Base-by-base conservation (phyloP, 768 basidiomycete genomes). In the Fomitopsis serialis region DNA sequence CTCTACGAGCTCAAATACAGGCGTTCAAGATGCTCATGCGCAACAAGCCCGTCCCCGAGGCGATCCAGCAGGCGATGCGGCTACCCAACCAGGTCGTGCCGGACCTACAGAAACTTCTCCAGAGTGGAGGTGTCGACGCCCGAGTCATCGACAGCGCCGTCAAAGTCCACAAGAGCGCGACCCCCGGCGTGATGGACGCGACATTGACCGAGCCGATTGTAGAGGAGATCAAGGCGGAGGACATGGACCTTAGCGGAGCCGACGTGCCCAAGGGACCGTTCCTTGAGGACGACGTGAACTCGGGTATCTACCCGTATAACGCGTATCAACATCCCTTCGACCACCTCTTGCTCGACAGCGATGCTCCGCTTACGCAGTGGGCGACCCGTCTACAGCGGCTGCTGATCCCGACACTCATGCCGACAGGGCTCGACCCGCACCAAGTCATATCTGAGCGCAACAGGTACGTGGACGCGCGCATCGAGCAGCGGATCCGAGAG, bases 381-480 rank as follows among this genome's bases (percentile, higher is more conserved):
- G 81, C 84, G 1, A 87, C 86, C 25, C 84, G 86, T 32, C 75
- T 91, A 25, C 89, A 92, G 63, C 79, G 89, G 2, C 78, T 92
- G 22, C 72, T 98, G 42, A 78, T 98, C 19, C 97, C 97, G 0
- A 89, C 89, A 7, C 73, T 98, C 56, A 90, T 92, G 82, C 96
- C 97, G 0, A 72, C 78, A 10, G 96, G 96, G 15, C 81, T 99
- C 27, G 97, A 99, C 67, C 90, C 95, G 3, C 87, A 95, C 61
- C 82, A 92, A 58, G 79, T 98, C 55, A 78, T 94, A 63, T 87
- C 91, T 58, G 97, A 99, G 70, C 84, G 96, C 6, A 92, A 96
- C 59, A 81, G 91, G 10, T 95, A 84, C 68, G 83, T 98, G 52
- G 91, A 97, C 62, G 87, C 89, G 3, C 84, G 96, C 21, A 82